Percentiles rank a stretch among this genome's conserved stretches.
phyloP scores from a whole-genome alignment of 1,284 basidiomycete genomes.

The Ustilago cynodontis region DNA sequence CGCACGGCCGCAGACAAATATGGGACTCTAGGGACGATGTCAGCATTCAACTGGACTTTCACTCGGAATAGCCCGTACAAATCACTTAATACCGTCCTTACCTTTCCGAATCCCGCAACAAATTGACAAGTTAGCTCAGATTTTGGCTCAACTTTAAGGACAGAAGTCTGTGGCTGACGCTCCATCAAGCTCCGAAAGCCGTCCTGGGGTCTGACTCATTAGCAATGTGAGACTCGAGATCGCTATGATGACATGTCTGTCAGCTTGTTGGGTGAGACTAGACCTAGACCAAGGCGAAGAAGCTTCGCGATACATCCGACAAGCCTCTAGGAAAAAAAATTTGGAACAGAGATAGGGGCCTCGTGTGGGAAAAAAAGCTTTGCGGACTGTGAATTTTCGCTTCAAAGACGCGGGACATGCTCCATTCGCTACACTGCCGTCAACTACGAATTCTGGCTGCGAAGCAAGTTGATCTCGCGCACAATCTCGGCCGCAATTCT shows the following conservation, averaged over 20 bases:
- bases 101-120: background rate
- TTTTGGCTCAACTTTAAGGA: background rate
- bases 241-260: background rate
- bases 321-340: background rate
- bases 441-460: slow-evolving; percentile 37
- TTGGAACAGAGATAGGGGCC: slow-evolving; percentile 32
- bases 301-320: background rate
- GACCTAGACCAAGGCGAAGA: background rate
- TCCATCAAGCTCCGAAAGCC: slow-evolving; percentile 13
- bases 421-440: background rate
- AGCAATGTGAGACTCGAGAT: background rate
- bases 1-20: slow-evolving; percentile 7
- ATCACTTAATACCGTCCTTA: background rate
- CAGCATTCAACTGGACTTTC: slow-evolving; percentile 3
- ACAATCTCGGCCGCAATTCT: slow-evolving; percentile 79
- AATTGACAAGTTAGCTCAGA: background rate
- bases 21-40: background rate
- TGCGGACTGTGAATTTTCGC: slow-evolving; percentile 13
- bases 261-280: background rate
- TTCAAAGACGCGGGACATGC: background rate
- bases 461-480: slow-evolving; percentile 54
- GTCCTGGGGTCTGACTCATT: background rate
- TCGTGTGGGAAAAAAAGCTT: slow-evolving; percentile 12
- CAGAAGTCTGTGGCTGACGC: background rate
- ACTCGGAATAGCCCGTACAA: background rate